Percentiles rank a stretch among this genome's conserved stretches.
Evolutionary conservation across 78 protist genomes (phyloP).

Genomic region (Dictyostelium intermedium): DNA sequence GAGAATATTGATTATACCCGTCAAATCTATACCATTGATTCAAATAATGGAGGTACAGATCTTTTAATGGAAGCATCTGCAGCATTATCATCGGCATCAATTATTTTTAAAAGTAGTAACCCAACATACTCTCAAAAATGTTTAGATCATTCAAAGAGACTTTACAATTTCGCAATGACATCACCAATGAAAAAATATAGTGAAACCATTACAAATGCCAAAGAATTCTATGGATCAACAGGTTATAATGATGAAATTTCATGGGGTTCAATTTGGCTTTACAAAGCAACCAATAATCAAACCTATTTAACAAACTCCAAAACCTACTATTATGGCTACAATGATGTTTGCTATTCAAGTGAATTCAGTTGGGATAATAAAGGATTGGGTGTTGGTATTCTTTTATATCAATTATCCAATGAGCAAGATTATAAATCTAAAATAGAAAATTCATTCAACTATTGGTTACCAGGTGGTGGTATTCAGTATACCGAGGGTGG

Average conservation of each 20-base stretch:
- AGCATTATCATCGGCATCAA: constrained; percentile 18
- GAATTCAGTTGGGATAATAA: constrained; percentile 66
- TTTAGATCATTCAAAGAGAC: constrained; percentile 23
- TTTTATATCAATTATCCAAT: neutral
- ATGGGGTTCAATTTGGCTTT: constrained; percentile 60
- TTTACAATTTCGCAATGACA: neutral
- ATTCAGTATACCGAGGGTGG: constrained; percentile 56
- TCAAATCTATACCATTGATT: neutral
- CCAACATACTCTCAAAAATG: constrained; percentile 1
- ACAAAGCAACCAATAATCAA: constrained; percentile 41
- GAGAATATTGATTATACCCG: neutral
- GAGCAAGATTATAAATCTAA: constrained; percentile 13
- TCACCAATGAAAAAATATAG: neutral
- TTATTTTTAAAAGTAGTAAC: constrained; percentile 4
- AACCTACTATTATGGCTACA: constrained; percentile 6
- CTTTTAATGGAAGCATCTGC: constrained; percentile 34
- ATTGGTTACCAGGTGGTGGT: constrained; percentile 64
- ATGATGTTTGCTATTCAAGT: constrained; percentile 4
- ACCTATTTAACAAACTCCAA: neutral
- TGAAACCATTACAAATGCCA: constrained; percentile 17
- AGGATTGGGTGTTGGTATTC: constrained; percentile 12
- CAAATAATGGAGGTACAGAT: constrained; percentile 25
- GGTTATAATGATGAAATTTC: constrained; percentile 68
- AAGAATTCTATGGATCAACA: constrained; percentile 29
- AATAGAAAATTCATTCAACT: constrained; percentile 18